Evolutionary conservation across 805 yeast genomes (phyloP), one percentile per base, ranked within the genome.

Genomic region (Blastobotrys peoriensis): DNA sequence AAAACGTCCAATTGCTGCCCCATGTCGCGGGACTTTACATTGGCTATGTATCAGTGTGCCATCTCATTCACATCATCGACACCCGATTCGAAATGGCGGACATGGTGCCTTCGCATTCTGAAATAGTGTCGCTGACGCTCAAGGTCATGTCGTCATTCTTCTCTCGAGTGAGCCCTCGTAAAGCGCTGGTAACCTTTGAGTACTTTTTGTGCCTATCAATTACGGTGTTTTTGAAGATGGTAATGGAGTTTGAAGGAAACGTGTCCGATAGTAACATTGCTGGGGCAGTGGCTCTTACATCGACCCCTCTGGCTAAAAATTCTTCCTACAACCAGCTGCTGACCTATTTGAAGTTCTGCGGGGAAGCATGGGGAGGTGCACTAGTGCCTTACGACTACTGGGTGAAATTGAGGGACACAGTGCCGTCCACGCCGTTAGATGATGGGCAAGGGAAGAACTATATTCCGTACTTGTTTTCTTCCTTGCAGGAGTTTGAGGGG

Each of bases 181-280:
- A 45, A 35, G 25, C 47, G 13, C 28, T 41, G 20, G 45, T 44
- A 9, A 38, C 45, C 4, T 45, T 40, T 41, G 48, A 45, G 23
- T 45, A 45, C 27, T 45, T 18, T 21, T 15, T 45, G 10, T 33
- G 48, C 33, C 16, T 45, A 33, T 33, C 33, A 13, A 16, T 45
- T 4, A 17, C 48, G 22, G 16, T 41, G n/a, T 36, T 28, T 16
- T 10, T 45, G 6, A 40, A 41, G 25, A 28, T 20, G 5, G 41
- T 19, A 21, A 19, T 33, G 44, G 23, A 18, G 5, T 20, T 40
- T 13, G 13, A 13, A 3, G 39, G 33, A 5, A 17, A 43, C 10
- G 15, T 43, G 36, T 27, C 44, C 13, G 47, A 43, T 19, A 38
- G 38, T 16, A 18, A 17, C 13, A 25, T 25, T 25, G 30, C 30